Evolutionary conservation across 805 yeast genomes (phyloP), one percentile per base, ranked within the genome.

Genomic region (Zygotorulaspora sp.): DNA sequence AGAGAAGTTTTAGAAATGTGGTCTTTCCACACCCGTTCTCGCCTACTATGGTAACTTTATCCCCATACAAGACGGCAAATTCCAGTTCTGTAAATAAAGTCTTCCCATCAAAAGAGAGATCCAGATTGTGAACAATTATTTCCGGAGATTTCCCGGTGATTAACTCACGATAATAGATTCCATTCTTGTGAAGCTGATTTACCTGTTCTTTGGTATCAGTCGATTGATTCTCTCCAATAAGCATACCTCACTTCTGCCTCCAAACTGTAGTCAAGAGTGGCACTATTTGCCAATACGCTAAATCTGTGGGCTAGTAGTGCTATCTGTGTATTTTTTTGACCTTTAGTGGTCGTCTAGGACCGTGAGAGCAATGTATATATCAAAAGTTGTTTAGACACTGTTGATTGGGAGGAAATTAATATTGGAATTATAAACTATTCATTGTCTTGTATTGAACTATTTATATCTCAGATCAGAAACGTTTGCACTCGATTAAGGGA

Each of bases 21-120:
- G 73, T 68, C 50, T 70, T 70, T 55, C 75, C 75, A 12, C 73
- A 73, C 55, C 75, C 74, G 52, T 70, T 70, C 23, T 74, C 74
- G 15, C 75, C 75, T 26, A 70, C 55, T 46, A 70, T 66, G 24
- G 74, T 74, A 24, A 70, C 74, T 41, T 44, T 44, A 32, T 44
- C 48, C 16, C 45, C 48, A 28, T 37, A 35, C 11, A 35, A 38
- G n/a, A 34, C 28, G 32, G 43, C 31, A 28, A 44, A 44, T 33
- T 44, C 45, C 18, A 44, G 45, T 20, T 41, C 45, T 15, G 34
- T 25, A 38, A 38, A 44, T 32, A 44, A 32, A 31, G 45, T 41
- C 35, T 41, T 41, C 33, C 25, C 26, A 27, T 40, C 47, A 15
- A 43, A 34, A 19, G 47, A 32, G 20, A 43, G 38, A 18, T 43